A percentile compares a stretch with the other conserved stretches of the same genome.
Conservation (phyloP, 768 basidiomycete genomes). For the Macrocybe gigantea region DNA sequence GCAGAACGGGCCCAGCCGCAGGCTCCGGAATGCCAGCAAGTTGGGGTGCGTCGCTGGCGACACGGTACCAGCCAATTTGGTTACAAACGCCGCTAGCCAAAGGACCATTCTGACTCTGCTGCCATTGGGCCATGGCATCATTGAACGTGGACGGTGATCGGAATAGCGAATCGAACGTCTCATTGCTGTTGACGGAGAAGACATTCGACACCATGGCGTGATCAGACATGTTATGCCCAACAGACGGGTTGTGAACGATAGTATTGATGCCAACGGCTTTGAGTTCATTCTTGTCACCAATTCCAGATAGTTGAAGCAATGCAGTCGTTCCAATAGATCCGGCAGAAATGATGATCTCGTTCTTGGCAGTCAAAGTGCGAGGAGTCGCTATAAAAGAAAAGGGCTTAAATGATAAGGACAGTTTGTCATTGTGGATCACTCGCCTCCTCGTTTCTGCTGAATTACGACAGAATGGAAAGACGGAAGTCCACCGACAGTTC, state of each 20-base stretch:
- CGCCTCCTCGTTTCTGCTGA: constrained; percentile 1
- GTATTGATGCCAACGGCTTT: constrained; percentile 2
- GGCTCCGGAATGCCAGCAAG: constrained; percentile 26
- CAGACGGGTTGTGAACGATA: constrained; percentile 5
- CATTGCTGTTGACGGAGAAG: constrained; percentile 4
- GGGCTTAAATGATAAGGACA: not conserved
- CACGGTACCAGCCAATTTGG: constrained; percentile 19
- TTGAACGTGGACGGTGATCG: not conserved
- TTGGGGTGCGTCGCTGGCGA: constrained; percentile 22
- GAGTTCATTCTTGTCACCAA: constrained; percentile 5
- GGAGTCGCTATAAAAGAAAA: not conserved
- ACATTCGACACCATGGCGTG: constrained; percentile 5
- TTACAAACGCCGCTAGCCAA: constrained; percentile 14
- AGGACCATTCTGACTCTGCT: constrained; percentile 14
- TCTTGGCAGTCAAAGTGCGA: constrained; percentile 2
- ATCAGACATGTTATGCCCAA: constrained; percentile 10
- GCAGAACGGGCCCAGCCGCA: constrained; percentile 26
- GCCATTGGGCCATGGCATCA: constrained; percentile 6
- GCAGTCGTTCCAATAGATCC: constrained; percentile 6
- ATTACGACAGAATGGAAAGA: constrained; percentile 3
- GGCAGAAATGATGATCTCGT: constrained; percentile 8
- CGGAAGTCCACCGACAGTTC: constrained; percentile 8
- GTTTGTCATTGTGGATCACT: not conserved
- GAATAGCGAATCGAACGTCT: constrained; percentile 4
- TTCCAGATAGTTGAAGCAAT: constrained; percentile 8